phyloP scores from a whole-genome alignment of 106 monocot genomes.

The Phalaenopsis equestris region DNA sequence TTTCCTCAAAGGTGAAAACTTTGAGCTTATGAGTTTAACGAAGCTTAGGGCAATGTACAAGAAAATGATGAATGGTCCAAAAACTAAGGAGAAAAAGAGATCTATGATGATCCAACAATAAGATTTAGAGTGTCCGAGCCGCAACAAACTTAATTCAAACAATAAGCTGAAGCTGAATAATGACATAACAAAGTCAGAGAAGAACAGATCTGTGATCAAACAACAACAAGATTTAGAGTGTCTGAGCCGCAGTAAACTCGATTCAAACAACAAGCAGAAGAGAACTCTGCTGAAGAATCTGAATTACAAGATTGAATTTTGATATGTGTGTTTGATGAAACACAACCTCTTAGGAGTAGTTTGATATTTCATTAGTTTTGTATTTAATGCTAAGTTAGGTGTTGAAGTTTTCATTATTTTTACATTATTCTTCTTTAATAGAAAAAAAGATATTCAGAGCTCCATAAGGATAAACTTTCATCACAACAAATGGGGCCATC shows the following conservation, averaged over 20 bases:
- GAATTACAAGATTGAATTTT: too few species aligned
- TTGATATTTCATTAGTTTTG: too few species aligned
- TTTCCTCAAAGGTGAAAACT: background rate
- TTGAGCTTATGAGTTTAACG: background rate
- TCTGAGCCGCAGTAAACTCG: background rate
- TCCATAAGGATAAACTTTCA: too few species aligned
- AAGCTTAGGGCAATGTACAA: conserved; percentile 4
- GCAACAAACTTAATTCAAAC: background rate
- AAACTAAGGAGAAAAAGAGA: background rate
- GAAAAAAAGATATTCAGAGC: too few species aligned
- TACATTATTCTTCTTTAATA: too few species aligned
- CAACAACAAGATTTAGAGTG: background rate
- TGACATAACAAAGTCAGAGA: background rate
- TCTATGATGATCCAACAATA: background rate
- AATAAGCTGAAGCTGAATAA: background rate
- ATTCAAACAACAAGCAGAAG: conserved; percentile 2
- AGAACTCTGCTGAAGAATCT: conserved; percentile 1
- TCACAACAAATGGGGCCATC: too few species aligned
- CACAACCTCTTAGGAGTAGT: too few species aligned
- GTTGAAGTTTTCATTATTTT: too few species aligned
- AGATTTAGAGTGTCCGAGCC: background rate
- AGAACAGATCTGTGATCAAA: background rate
- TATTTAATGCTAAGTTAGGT: too few species aligned
- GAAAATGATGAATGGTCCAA: background rate
- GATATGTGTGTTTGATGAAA: too few species aligned